Evolutionary conservation across 2,329 filamentous ascomycete genomes (phyloP).

Genomic region (Fusarium setosum): DNA sequence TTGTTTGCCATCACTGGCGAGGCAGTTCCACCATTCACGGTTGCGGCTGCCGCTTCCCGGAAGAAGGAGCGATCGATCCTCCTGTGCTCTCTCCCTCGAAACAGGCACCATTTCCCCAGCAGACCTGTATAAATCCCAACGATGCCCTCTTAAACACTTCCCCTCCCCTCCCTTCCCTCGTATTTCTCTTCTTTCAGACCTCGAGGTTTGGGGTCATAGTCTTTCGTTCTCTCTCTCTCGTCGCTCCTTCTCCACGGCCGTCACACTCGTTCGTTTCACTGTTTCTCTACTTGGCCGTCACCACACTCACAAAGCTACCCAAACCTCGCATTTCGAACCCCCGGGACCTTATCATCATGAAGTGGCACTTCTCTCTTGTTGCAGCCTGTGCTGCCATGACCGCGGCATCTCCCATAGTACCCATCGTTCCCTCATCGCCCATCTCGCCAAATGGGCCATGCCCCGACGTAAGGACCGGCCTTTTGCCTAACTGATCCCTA

Average conservation of each 20-base stretch:
- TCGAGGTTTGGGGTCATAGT: background rate
- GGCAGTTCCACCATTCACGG: background rate
- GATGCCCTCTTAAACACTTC: background rate
- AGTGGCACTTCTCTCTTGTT: slow-evolving; percentile 34
- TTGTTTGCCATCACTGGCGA: background rate
- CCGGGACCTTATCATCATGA: slow-evolving; percentile 31
- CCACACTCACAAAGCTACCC: background rate
- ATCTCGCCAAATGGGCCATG: slow-evolving; percentile 50
- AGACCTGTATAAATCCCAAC: background rate
- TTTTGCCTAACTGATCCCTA: background rate
- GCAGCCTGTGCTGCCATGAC: slow-evolving; percentile 22
- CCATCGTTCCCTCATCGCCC: slow-evolving; percentile 39
- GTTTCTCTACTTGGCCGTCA: background rate
- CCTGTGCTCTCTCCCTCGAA: slow-evolving; percentile 4
- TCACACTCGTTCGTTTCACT: background rate
- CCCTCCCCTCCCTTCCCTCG: background rate
- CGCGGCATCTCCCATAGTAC: slow-evolving; percentile 26
- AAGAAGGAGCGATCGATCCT: background rate
- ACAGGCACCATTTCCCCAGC: background rate
- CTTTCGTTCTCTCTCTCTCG: background rate
- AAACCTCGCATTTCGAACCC: background rate
- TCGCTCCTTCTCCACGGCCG: background rate
- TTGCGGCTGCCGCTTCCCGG: slow-evolving; percentile 7
- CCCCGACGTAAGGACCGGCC: slow-evolving; percentile 42
- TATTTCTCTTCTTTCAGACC: background rate